Percentiles rank a stretch among this genome's conserved stretches.
phyloP scores from a whole-genome alignment of 176 grass and related monocot genomes.

The Saccharum officinarum region DNA sequence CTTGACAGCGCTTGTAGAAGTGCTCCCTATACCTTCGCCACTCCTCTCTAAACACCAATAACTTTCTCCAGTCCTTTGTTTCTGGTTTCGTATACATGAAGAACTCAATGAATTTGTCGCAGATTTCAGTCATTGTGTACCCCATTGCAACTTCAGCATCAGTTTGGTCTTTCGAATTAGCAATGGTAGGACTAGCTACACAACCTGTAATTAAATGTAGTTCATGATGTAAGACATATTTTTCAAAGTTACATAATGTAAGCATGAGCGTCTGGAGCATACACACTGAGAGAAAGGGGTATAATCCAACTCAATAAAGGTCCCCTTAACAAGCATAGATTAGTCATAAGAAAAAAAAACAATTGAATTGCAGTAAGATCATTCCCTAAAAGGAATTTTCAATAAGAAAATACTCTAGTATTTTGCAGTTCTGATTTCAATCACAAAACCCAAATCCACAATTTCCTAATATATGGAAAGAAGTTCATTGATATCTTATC shows the following conservation, averaged over 20 bases:
- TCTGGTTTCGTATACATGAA: conserved; percentile 84
- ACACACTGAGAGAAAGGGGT: neutral
- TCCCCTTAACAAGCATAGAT: neutral
- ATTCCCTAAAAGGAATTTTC: neutral
- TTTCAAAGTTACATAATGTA: neutral
- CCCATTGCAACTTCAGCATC: conserved; percentile 65
- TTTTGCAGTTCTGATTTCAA: neutral
- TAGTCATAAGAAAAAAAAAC: neutral
- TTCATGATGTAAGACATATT: conserved; percentile 11
- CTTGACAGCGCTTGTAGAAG: conserved; percentile 58
- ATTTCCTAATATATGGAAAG: too few relatives aligned
- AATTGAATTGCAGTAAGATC: neutral
- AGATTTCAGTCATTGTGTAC: conserved; percentile 89
- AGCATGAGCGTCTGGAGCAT: neutral
- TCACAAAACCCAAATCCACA: too few relatives aligned
- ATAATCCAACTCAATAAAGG: neutral
- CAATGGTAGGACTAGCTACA: conserved; percentile 23
- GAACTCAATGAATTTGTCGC: conserved; percentile 81
- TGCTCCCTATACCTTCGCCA: conserved; percentile 73
- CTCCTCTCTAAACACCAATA: conserved; percentile 89
- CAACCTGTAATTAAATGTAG: conserved; percentile 32
- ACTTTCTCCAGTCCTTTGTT: conserved; percentile 92
- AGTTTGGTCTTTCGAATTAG: conserved; percentile 36
- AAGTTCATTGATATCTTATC: too few relatives aligned
- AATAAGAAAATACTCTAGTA: neutral